phyloP scores from a whole-genome alignment of 495 filamentous ascomycete species.

The Articulospora tetracladia region DNA sequence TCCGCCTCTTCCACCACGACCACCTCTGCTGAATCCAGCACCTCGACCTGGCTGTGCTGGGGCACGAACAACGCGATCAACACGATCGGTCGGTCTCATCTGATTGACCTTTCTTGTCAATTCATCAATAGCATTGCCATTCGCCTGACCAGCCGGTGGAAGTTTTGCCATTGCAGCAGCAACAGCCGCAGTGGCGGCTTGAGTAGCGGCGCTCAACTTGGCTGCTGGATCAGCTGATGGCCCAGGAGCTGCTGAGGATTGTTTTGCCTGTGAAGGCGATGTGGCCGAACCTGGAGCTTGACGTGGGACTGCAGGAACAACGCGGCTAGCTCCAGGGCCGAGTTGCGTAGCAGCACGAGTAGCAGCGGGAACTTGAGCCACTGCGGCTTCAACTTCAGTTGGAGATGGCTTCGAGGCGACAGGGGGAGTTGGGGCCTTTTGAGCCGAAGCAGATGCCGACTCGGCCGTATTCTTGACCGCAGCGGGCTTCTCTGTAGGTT shows the following conservation, averaged over 20 bases:
- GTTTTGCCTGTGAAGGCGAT: constrained; percentile 11
- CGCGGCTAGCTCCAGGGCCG: constrained; percentile 64
- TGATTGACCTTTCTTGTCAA: constrained; percentile 82
- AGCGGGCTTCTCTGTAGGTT: constrained; percentile 18
- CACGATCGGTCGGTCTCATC: constrained; percentile 72
- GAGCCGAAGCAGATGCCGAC: constrained; percentile 10
- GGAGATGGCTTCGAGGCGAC: constrained; percentile 62
- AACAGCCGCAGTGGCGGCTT: constrained; percentile 80
- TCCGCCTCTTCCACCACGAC: constrained; percentile 48
- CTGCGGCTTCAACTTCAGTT: constrained; percentile 48
- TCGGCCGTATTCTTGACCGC: constrained; percentile 28
- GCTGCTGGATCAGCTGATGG: constrained; percentile 25
- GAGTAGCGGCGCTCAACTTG: constrained; percentile 65
- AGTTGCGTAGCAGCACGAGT: constrained; percentile 42
- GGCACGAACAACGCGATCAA: constrained; percentile 22
- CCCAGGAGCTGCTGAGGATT: constrained; percentile 25
- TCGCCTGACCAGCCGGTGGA: constrained; percentile 36
- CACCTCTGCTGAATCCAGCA: constrained; percentile 44
- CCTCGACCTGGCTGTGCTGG: constrained; percentile 42
- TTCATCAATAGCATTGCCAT: constrained; percentile 62
- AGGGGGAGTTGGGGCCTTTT: constrained; percentile 45
- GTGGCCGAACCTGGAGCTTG: constrained; percentile 23
- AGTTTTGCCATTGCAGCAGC: constrained; percentile 88
- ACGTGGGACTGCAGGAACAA: constrained; percentile 65
- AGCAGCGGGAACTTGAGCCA: constrained; percentile 32